These are phyloP conservation scores for Trematosphaeria pertusa DNA, from an alignment of 2,329 filamentous ascomycete genomes.

Conservation along the genomic window DNA sequence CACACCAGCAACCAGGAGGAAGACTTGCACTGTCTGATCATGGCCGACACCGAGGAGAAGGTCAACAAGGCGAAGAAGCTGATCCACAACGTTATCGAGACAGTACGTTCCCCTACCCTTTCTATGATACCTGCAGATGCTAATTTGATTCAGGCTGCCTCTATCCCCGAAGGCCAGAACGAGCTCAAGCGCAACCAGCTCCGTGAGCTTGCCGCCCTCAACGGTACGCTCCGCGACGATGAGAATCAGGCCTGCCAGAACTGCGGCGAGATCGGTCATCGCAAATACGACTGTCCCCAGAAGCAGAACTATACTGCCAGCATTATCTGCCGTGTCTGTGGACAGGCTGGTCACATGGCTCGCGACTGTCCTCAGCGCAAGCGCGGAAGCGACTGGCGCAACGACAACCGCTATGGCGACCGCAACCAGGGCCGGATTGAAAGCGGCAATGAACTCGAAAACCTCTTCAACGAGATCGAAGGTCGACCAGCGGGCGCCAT, in stretches of 20 bases:
- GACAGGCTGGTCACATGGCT: slow-evolving; percentile 97
- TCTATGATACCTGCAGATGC: slow-evolving; percentile 4
- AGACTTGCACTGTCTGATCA: slow-evolving; percentile 97
- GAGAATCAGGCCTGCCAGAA: slow-evolving; percentile 99
- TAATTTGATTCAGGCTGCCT: slow-evolving; percentile 76
- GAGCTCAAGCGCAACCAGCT: slow-evolving; percentile 99
- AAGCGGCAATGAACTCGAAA: slow-evolving; percentile 89
- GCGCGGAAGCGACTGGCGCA: slow-evolving; percentile 90
- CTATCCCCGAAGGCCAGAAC: slow-evolving; percentile 97
- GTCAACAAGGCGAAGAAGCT: slow-evolving; percentile 99
- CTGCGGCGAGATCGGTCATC: slow-evolving; percentile 96
- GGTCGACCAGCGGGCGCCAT: slow-evolving; percentile 77
- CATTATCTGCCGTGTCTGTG: slow-evolving; percentile 98
- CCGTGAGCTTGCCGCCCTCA: slow-evolving; percentile 94
- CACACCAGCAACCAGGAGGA: slow-evolving; percentile 99
- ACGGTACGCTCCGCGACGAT: slow-evolving; percentile 98
- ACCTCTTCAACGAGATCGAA: slow-evolving; percentile 93
- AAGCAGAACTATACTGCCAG: slow-evolving; percentile 98
- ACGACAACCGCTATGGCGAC: slow-evolving; percentile 65
- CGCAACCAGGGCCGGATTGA: slow-evolving; percentile 71
- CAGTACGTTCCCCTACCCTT: slow-evolving; percentile 67
- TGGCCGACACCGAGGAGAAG: slow-evolving; percentile 99
- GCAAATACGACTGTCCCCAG: slow-evolving; percentile 98
- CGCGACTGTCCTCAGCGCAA: slow-evolving; percentile 96
- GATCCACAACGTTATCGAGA: slow-evolving; percentile 98